Evolutionary conservation across 1,139 yeast genomes (phyloP), one percentile per base, ranked within the genome.

Genomic region (Geotrichum candidum): DNA sequence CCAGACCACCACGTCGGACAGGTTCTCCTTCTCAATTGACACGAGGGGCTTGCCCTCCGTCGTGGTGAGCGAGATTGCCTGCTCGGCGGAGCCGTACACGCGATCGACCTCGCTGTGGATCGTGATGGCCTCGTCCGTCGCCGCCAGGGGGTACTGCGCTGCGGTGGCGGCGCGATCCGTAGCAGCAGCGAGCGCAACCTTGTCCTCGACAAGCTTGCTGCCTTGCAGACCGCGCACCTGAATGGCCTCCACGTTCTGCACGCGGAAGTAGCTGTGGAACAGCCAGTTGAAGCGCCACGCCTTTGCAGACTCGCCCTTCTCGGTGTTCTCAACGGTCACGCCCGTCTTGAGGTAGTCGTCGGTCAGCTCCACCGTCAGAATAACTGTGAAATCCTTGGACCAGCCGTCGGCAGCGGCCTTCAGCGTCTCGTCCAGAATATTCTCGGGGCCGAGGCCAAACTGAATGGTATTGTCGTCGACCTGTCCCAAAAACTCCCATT

Each of bases 1-100:
- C 99, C 99, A 94, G 60, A 94, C 97, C 57, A 94, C 98, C 27
- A 90, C 83, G 72, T 94, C 98, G 2, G 88, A 91, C 67, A 92
- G 79, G 68, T 86, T 85, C 35, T 76, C 76, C 71, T 96, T 82
- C 18, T 63, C 65, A 50, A 91, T 76, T 56, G 87, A 84, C 72
- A 86, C 86, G 60, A 84, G 74, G 3, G 89, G 92, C 65, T 83
- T 81, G 51, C 95, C 95, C 56, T 86, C 83, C 52, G 85, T 82
- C 72, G 86, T 92, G 53, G 89, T 75, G 2, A 81, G 68, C 67
- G 87, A 87, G 6, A 77, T 77, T 25, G 76, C 75, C 27, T 82
- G 79, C 7, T 41, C 31, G 13, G 62, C 57, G 9, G 54, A 18
- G 46, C 61, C 35, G 76, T 92, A 94, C 60, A 92, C 87, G 64